These are phyloP conservation scores for Aspergillus sp. DNA, from an alignment of 2,329 filamentous ascomycete genomes.

Conservation along the genomic window DNA sequence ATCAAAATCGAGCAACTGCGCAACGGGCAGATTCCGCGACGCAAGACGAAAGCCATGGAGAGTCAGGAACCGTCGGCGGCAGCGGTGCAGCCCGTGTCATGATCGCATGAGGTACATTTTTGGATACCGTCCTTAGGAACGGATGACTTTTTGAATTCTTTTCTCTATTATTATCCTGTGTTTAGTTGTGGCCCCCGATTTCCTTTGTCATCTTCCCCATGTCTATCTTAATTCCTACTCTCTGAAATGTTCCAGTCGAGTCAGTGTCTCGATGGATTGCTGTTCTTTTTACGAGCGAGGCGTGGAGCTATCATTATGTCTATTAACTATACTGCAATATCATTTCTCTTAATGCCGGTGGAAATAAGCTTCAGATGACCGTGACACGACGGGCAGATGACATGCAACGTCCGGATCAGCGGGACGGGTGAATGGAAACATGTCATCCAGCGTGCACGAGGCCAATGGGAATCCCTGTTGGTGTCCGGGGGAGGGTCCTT, in stretches of 20 bases:
- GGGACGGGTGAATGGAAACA: conserved; percentile 22
- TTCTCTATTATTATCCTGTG: conserved; percentile 1
- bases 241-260: conserved; percentile 7
- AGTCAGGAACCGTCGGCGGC: conserved; percentile 21
- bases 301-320: conserved; percentile 10
- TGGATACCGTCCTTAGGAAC: neutral
- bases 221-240: neutral
- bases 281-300: conserved; percentile 20
- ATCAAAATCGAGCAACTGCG: conserved; percentile 37
- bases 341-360: neutral
- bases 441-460: neutral
- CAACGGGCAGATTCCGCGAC: conserved; percentile 30
- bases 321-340: neutral
- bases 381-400: neutral
- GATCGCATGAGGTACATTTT: conserved; percentile 22
- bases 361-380: conserved; percentile 1
- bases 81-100: conserved; percentile 34
- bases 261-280: conserved; percentile 14
- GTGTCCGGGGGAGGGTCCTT: neutral
- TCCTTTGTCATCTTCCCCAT: neutral
- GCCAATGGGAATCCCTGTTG: neutral
- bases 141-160: neutral
- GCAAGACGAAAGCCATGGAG: conserved; percentile 23
- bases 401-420: conserved; percentile 16
- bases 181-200: conserved; percentile 1